A percentile compares a stretch with the other conserved stretches of the same genome.
phyloP scores from a whole-genome alignment of 306 rosid species.

The Ceratonia siliqua region DNA sequence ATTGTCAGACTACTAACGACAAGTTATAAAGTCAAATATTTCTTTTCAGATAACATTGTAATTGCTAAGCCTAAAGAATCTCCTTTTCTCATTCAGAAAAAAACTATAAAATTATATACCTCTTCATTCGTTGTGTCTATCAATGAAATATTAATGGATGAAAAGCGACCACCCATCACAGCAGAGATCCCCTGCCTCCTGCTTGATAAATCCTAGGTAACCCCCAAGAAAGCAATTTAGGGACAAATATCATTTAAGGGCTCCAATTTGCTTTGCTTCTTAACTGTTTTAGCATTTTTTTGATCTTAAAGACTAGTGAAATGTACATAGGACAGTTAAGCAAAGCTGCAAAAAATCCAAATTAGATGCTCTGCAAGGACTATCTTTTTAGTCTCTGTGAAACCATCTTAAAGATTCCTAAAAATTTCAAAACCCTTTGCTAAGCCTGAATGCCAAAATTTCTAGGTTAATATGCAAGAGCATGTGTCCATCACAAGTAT shows the following conservation, averaged over 20 bases:
- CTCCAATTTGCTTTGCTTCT: slow-evolving; percentile 33
- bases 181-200: slow-evolving; percentile 54
- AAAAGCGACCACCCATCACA: slow-evolving; percentile 43
- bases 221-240: slow-evolving; percentile 55
- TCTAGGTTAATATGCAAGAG: slow-evolving; percentile 16
- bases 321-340: background rate
- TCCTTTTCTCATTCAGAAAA: slow-evolving; percentile 24
- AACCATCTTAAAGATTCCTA: slow-evolving; percentile 18
- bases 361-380: slow-evolving; percentile 23
- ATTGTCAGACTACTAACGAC: slow-evolving; percentile 1
- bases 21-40: background rate
- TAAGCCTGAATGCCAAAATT: slow-evolving; percentile 9
- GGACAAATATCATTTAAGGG: slow-evolving; percentile 32
- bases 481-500: slow-evolving; percentile 1
- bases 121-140: slow-evolving; percentile 55
- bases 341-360: slow-evolving; percentile 30
- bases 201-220: slow-evolving; percentile 62
- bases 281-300: background rate
- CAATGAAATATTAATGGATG: slow-evolving; percentile 64
- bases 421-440: background rate
- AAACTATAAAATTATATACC: slow-evolving; percentile 52
- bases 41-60: background rate
- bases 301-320: slow-evolving; percentile 12
- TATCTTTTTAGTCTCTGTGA: background rate
- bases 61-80: slow-evolving; percentile 15